Evolutionary conservation across 208 protist genomes (phyloP).

Genomic region (Paratrypanosoma confusum): DNA sequence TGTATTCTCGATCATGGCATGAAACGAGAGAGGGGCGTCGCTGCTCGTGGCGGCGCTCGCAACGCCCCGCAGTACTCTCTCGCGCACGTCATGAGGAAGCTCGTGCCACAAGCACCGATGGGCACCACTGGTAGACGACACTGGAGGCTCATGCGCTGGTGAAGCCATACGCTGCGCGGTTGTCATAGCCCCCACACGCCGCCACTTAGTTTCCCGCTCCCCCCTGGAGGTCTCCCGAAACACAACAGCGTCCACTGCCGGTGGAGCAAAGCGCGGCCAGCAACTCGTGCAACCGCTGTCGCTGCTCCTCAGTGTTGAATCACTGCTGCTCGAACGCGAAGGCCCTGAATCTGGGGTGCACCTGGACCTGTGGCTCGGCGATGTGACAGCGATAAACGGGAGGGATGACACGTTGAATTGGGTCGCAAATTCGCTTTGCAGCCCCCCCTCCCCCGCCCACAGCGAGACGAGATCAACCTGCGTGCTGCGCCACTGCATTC

Average conservation of each 20-base stretch:
- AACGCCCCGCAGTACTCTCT: too few relatives aligned
- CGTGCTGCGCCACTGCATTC: constrained; percentile 39
- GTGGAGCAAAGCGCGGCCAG: constrained; percentile 9
- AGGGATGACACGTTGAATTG: constrained; percentile 38
- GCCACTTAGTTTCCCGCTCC: constrained; percentile 14
- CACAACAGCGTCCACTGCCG: neutral
- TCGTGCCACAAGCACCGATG: too few relatives aligned
- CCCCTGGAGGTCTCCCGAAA: constrained; percentile 13
- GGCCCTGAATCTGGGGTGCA: too few relatives aligned
- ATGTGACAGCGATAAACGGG: constrained; percentile 51
- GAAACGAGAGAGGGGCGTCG: too few relatives aligned
- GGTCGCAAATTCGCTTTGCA: constrained; percentile 54
- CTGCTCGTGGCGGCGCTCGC: too few relatives aligned
- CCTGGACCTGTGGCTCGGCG: constrained; percentile 9
- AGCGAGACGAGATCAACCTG: constrained; percentile 63
- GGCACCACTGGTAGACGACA: too few relatives aligned
- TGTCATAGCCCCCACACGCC: too few relatives aligned
- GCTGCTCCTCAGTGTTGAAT: constrained; percentile 7
- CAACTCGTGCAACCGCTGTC: constrained; percentile 6
- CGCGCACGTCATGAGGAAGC: too few relatives aligned
- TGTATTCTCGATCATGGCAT: too few relatives aligned
- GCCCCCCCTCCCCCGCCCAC: constrained; percentile 57
- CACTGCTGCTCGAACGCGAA: too few relatives aligned
- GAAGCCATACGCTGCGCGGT: too few relatives aligned
- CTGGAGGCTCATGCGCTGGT: too few relatives aligned